These are phyloP conservation scores for Tolypocladium guangdongense DNA, from an alignment of 2,329 filamentous ascomycete species.

Conservation along the genomic window DNA sequence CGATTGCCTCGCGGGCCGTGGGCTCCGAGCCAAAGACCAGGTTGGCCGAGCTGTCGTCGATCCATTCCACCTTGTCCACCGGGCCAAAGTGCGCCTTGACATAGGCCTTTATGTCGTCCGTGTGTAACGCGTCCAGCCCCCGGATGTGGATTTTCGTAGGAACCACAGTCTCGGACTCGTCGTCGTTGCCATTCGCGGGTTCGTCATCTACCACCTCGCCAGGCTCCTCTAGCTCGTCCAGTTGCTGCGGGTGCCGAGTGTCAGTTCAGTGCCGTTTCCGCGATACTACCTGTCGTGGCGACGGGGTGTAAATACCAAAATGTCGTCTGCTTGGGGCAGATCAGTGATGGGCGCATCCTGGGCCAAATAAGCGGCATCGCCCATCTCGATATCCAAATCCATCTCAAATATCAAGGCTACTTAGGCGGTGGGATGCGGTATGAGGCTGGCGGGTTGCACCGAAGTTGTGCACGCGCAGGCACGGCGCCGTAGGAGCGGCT, in stretches of 20 bases:
- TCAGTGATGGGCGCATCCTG: conserved; percentile 16
- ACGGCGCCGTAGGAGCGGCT: background rate
- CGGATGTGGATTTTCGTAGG: conserved; percentile 66
- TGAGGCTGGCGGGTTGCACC: background rate
- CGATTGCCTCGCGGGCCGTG: conserved; percentile 42
- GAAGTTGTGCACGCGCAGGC: background rate
- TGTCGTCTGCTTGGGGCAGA: conserved; percentile 22
- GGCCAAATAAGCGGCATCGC: conserved; percentile 37
- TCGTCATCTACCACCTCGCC: conserved; percentile 27
- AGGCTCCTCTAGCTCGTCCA: conserved; percentile 25
- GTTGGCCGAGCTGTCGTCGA: conserved; percentile 87
- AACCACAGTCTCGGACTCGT: conserved; percentile 16
- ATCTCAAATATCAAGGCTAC: conserved; percentile 25
- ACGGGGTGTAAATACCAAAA: conserved; percentile 17
- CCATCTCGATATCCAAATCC: conserved; percentile 66
- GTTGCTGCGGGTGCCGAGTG: conserved; percentile 14
- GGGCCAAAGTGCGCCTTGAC: conserved; percentile 54
- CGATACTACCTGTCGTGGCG: background rate
- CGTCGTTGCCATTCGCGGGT: conserved; percentile 6
- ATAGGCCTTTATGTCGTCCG: conserved; percentile 68
- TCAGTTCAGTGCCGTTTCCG: conserved; percentile 5
- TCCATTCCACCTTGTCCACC: conserved; percentile 72
- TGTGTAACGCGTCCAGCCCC: conserved; percentile 73
- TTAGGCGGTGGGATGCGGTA: background rate
- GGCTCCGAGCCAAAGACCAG: conserved; percentile 57